phyloP scores from a whole-genome alignment of 371 early-diverging fungal species.

The Fennellomyces sp. region DNA sequence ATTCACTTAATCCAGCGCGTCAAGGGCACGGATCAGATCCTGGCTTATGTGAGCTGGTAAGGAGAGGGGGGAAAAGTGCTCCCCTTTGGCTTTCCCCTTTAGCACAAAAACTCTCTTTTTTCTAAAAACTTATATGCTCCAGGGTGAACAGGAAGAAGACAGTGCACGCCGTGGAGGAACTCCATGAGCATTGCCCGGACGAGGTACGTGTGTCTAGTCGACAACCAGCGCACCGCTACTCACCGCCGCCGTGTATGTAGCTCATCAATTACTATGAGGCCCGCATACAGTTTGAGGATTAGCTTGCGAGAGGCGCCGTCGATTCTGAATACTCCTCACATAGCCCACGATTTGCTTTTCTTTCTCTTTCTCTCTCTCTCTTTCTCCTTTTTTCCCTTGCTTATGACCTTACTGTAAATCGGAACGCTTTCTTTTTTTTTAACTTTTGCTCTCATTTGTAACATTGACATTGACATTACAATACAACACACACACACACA shows the following conservation, averaged over 20 bases:
- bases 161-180: conserved; percentile 29
- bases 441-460: neutral
- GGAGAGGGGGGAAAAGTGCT: too few relatives aligned
- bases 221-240: neutral
- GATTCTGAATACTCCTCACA: neutral
- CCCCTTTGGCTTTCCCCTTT: neutral
- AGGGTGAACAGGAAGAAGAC: conserved; percentile 22
- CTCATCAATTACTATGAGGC: conserved; percentile 10
- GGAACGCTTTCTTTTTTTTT: neutral
- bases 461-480: neutral
- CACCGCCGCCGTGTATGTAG: neutral
- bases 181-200: conserved; percentile 27
- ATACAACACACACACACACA: neutral
- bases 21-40: conserved; percentile 4
- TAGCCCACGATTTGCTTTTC: conserved; percentile 1
- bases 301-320: neutral
- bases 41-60: conserved; percentile 37
- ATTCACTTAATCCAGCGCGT: conserved; percentile 20
- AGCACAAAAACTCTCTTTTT: neutral
- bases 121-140: neutral
- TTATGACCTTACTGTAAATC: conserved; percentile 2
- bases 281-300: conserved; percentile 12
- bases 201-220: conserved; percentile 22
- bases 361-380: conserved; percentile 7
- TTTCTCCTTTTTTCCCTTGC: conserved; percentile 10